Base-by-base conservation (phyloP, 345 rosid species). In the Populus simonii region DNA sequence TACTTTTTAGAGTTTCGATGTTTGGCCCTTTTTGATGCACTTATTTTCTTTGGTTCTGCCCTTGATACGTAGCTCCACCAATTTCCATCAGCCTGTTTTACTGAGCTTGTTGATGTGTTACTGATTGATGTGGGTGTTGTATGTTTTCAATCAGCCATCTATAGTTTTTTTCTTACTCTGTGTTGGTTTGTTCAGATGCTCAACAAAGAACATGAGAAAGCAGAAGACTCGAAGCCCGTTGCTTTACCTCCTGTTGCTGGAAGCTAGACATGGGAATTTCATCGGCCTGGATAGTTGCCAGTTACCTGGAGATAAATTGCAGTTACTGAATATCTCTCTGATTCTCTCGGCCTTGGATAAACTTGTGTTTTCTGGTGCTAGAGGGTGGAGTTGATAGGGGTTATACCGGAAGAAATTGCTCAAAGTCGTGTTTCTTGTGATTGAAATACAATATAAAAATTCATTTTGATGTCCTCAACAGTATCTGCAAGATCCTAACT, bases 171-270 rank as follows among this genome's bases (percentile, higher is more conserved):
- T 38, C 71, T 68, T 38, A 16, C 49, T 11, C 57, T 3, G 5
- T 23, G 27, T 45, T 66, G 63, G 35, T 75, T 18, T 71, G 22
- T 82, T 81, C 89, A 93, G 98, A 85, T 95, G 81, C 86, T 90
- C 72, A 93, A 95, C 88, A 92, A 91, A 84, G 99, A 95, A 80
- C 99, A 93, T 20, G 97, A 91, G 68, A 93, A 92, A 70, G 90
- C 92, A 0, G 98, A 93, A 80, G 98, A 95, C 81, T 85, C 89
- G 4, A 91, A 91, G 82, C 88, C 94, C 8, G 86, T 89, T 73
- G 74, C 91, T 12, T 86, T 87, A 47, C 88, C 90, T 3, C 79
- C 88, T 75, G 80, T 84, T 47, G 76, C 80, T 55, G 88, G 85
- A 80, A 86, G 90, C 86, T 85, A 86, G 83, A 63, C 33, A 11